These are phyloP conservation scores for Chaetomium fimeti DNA, from an alignment of 495 filamentous ascomycete genomes.

Conservation along the genomic window DNA sequence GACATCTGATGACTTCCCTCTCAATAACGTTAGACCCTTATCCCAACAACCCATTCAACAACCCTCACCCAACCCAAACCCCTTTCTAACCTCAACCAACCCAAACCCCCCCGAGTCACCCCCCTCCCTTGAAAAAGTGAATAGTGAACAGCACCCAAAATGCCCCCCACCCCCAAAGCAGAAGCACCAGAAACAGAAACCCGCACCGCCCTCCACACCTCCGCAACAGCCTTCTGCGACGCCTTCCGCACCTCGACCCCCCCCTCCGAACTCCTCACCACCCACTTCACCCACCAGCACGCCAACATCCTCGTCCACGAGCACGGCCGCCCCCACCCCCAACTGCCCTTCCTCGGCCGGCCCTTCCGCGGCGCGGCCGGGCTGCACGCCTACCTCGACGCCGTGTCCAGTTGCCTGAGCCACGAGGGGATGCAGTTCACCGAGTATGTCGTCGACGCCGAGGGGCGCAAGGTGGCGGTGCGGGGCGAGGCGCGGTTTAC, in stretches of 20 bases:
- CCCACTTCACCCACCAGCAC: constrained; percentile 48
- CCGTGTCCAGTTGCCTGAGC: constrained; percentile 41
- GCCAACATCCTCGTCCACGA: constrained; percentile 45
- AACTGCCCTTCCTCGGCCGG: constrained; percentile 57
- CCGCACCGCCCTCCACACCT: constrained; percentile 42
- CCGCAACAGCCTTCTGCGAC: constrained; percentile 48
- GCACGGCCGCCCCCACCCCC: constrained; percentile 52
- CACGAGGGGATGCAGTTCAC: constrained; percentile 54
- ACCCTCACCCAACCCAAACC: background rate
- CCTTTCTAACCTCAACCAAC: background rate
- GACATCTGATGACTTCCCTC: background rate
- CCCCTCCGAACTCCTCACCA: constrained; percentile 40
- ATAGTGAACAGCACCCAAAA: background rate
- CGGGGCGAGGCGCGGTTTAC: constrained; percentile 52
- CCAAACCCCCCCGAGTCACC: too few relatives aligned
- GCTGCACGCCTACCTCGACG: constrained; percentile 49
- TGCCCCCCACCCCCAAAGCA: constrained; percentile 1
- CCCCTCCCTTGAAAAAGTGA: too few relatives aligned
- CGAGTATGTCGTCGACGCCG: constrained; percentile 54
- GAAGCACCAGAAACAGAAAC: too few relatives aligned
- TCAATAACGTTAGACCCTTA: background rate
- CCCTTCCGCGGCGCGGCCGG: constrained; percentile 52
- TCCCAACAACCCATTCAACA: background rate
- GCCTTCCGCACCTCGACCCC: constrained; percentile 44
- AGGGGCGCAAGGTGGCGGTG: constrained; percentile 45